Evolutionary conservation across 1,139 yeast species (phyloP), one percentile per base, ranked within the genome.

Genomic region (Pichia sp.): DNA sequence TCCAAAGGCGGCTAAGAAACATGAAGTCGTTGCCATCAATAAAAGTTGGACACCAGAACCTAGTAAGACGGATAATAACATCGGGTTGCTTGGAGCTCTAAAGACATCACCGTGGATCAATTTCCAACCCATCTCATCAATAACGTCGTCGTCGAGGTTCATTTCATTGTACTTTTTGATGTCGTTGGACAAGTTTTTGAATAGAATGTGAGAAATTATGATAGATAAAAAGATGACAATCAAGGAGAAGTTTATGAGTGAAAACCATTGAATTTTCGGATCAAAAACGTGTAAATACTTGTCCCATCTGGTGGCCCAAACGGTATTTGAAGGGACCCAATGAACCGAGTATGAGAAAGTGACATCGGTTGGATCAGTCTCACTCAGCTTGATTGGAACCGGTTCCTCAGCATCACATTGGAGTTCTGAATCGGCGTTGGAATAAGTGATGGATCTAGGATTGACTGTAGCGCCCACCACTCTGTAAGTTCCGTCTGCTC

Each of bases 271-370:
- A 56, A 92, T 84, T 62, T 84, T 83, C 45, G 97, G 95, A 61
- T 87, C 95, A 61, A 81, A 84, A 35, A 85, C 94, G 58, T 87
- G 95, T 58, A 92, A 73, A 62, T 92, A 92, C 64, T 87, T 86
- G 64, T 92, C 98, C 99, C 99, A 92, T 68, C 99, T 81, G 1
- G 97, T 92, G 33, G 97, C 97, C 98, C 97, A 92, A 9, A 82
- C 79, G 11, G 94, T 85, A 11, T 68, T 69, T 16, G 95, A 83
- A 47, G 75, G 74, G 32, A 67, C 64, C 73, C 92, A 92, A 34
- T 63, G 65, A 33, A 82, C 83, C 3, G 84, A 77, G 59, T 82
- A 82, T 26, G 84, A 71, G 64, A 77, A 82, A 4, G 67, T 60
- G 35, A 80, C 83, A 8, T 57, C 55, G 11, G 74, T 69, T 10